phyloP scores from a whole-genome alignment of 2,329 filamentous ascomycete genomes.

The Claviceps pusilla region DNA sequence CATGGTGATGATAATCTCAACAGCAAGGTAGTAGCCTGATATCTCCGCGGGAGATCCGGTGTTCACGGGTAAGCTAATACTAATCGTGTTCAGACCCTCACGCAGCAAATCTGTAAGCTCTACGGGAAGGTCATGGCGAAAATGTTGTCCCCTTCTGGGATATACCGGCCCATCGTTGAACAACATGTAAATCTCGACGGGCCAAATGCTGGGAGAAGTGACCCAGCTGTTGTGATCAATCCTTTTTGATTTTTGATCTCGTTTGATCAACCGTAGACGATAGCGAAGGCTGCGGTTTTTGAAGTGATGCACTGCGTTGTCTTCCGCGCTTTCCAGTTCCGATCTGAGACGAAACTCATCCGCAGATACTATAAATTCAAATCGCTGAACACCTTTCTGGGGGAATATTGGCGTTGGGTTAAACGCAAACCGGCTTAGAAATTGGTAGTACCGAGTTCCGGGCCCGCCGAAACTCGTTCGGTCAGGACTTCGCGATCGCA shows the following conservation, averaged over 20 bases:
- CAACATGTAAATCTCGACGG: conserved; percentile 50
- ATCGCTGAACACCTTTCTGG: conserved; percentile 23
- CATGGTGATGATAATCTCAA: conserved; percentile 53
- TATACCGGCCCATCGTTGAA: conserved; percentile 48
- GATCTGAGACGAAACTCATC: conserved; percentile 20
- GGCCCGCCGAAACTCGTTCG: conserved; percentile 18
- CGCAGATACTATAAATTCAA: conserved; percentile 31
- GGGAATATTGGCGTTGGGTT: conserved; percentile 27
- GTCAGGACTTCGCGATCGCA: conserved; percentile 32
- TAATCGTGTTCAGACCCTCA: conserved; percentile 46
- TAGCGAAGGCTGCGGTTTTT: conserved; percentile 34
- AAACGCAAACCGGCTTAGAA: conserved; percentile 35
- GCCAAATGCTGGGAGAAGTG: conserved; percentile 53
- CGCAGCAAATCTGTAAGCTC: conserved; percentile 52
- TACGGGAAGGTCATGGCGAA: conserved; percentile 60
- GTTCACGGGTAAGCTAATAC: conserved; percentile 28
- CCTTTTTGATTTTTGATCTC: conserved; percentile 22
- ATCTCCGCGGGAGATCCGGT: conserved; percentile 12
- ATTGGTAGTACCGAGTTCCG: conserved; percentile 38
- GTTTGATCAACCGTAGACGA: conserved; percentile 51
- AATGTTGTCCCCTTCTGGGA: conserved; percentile 51
- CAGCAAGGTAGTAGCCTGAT: conserved; percentile 40
- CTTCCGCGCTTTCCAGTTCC: conserved; percentile 9
- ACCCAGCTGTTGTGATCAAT: conserved; percentile 38
- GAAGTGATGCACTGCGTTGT: background rate